These are phyloP conservation scores for Tilletia setariae DNA, from an alignment of 1,284 basidiomycete genomes.

Conservation along the genomic window DNA sequence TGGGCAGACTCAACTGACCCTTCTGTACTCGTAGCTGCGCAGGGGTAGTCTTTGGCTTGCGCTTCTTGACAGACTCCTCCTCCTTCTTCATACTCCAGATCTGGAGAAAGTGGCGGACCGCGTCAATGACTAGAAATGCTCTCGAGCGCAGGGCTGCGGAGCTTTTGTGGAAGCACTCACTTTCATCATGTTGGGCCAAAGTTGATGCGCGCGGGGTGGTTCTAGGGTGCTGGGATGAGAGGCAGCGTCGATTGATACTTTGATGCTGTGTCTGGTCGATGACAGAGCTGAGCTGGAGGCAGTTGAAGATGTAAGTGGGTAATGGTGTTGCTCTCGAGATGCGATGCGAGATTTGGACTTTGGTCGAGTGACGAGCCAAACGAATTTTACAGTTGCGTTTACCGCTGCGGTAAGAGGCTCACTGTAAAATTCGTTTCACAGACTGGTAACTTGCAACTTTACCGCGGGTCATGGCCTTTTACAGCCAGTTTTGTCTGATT, in stretches of 20 bases:
- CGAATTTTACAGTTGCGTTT: too few relatives aligned
- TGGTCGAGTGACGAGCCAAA: neutral
- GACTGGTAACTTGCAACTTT: too few relatives aligned
- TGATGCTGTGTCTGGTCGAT: too few relatives aligned
- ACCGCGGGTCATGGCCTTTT: too few relatives aligned
- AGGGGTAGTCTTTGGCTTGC: conserved; percentile 75
- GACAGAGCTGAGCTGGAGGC: too few relatives aligned
- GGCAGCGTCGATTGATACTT: too few relatives aligned
- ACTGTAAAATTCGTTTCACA: too few relatives aligned
- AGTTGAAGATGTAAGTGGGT: too few relatives aligned
- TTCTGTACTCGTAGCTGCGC: conserved; percentile 98
- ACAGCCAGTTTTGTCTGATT: too few relatives aligned
- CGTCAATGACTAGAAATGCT: neutral
- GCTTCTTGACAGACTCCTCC: conserved; percentile 47
- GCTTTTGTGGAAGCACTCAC: neutral
- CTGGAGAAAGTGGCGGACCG: conserved; percentile 16
- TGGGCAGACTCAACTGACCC: conserved; percentile 71
- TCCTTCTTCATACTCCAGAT: conserved; percentile 53
- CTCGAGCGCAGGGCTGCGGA: neutral
- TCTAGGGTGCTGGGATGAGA: neutral
- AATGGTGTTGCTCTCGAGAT: neutral
- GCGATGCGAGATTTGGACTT: neutral
- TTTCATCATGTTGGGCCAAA: conserved; percentile 10
- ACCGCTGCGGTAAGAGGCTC: too few relatives aligned
- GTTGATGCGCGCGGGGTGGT: neutral